phyloP scores from a whole-genome alignment of 257 asterid species.

The Nicotiana benthamiana region DNA sequence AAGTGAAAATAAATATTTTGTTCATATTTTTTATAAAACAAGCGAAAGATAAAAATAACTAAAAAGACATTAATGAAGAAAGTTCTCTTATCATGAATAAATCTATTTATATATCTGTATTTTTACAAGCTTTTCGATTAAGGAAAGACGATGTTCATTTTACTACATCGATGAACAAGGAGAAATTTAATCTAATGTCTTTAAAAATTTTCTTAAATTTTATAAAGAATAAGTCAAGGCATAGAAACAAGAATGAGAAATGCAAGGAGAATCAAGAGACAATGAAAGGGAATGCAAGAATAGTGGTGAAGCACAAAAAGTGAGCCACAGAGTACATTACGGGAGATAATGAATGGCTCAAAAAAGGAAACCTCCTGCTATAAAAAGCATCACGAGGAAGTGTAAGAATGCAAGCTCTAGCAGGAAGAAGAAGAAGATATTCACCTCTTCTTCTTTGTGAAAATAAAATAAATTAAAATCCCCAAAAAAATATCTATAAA shows the following conservation, averaged over 20 bases:
- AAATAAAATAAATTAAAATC: background rate
- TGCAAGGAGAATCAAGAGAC: background rate
- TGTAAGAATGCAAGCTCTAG: slow-evolving; percentile 11
- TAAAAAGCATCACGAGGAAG: background rate
- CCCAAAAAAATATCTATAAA: background rate
- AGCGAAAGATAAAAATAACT: background rate
- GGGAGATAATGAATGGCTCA: background rate
- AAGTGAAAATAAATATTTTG: background rate
- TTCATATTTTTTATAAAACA: background rate
- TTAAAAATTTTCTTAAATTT: background rate
- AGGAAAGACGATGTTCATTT: background rate
- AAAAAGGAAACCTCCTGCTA: background rate
- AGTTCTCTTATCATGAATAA: background rate
- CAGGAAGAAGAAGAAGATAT: slow-evolving; percentile 22
- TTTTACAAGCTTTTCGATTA: background rate
- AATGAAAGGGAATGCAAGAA: slow-evolving; percentile 1
- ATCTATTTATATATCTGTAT: background rate
- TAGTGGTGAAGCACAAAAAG: background rate
- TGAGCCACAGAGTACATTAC: slow-evolving; percentile 9
- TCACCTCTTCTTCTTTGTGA: slow-evolving; percentile 15
- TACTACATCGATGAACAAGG: background rate
- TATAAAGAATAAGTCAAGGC: background rate
- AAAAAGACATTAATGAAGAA: background rate
- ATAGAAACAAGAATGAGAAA: background rate
- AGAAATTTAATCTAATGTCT: background rate